Conservation (phyloP, 495 filamentous ascomycete genomes). For the Penicillium salamii region DNA sequence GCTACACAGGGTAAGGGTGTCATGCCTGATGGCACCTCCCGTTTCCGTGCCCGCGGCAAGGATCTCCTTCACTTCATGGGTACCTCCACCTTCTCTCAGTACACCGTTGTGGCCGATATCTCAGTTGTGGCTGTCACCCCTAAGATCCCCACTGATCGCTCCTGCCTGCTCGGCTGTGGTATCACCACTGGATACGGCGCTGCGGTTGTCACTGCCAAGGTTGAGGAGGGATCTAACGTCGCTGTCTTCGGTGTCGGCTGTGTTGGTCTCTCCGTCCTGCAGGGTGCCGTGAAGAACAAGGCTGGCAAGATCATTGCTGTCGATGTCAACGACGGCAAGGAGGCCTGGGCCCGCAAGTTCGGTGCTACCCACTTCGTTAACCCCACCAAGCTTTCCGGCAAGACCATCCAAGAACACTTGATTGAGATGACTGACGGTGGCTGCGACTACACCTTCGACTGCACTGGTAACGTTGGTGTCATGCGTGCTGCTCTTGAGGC, state of each 20-base stretch:
- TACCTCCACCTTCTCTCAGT: conserved; percentile 96
- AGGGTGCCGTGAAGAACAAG: conserved; percentile 86
- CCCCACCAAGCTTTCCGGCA: conserved; percentile 70
- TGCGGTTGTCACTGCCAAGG: conserved; percentile 84
- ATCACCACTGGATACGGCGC: conserved; percentile 99
- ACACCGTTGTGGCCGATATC: conserved; percentile 98
- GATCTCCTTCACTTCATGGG: conserved; percentile 99
- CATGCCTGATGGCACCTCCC: conserved; percentile 96
- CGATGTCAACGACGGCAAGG: conserved; percentile 89
- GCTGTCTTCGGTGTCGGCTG: conserved; percentile 96
- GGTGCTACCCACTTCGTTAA: conserved; percentile 97
- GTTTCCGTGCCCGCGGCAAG: conserved; percentile 91
- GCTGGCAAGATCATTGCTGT: conserved; percentile 92
- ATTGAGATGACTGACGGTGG: conserved; percentile 99
- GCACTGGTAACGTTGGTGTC: conserved; percentile 92
- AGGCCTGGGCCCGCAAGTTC: conserved; percentile 89
- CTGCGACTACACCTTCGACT: conserved; percentile 99
- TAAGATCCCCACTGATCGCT: conserved; percentile 92
- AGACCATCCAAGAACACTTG: conserved; percentile 84
- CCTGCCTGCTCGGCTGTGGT: conserved; percentile 93
- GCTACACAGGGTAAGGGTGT: conserved; percentile 93
- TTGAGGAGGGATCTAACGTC: conserved; percentile 86
- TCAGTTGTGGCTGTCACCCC: conserved; percentile 90
- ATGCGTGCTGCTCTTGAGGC: conserved; percentile 96
- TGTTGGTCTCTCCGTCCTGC: conserved; percentile 90